Evolutionary conservation across 495 filamentous ascomycete genomes (phyloP).

Genomic region (Delitschia confertaspora): DNA sequence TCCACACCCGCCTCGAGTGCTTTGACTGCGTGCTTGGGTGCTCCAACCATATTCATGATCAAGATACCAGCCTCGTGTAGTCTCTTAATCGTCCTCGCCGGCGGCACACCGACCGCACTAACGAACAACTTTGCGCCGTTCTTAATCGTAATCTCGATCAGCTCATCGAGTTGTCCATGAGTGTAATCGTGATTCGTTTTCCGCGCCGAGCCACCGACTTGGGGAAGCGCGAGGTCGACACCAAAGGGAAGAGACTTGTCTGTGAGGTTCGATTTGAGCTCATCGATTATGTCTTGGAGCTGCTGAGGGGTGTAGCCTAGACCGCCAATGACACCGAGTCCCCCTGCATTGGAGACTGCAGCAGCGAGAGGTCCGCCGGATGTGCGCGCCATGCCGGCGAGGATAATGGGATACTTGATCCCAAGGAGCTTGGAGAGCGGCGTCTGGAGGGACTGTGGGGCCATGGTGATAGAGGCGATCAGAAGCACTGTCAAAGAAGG

Average conservation of each 20-base stretch:
- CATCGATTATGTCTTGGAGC: conserved; percentile 68
- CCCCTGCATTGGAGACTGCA: conserved; percentile 80
- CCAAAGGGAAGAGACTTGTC: conserved; percentile 66
- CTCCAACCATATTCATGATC: conserved; percentile 94
- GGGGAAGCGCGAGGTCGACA: conserved; percentile 78
- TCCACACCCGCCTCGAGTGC: conserved; percentile 73
- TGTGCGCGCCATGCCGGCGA: conserved; percentile 82
- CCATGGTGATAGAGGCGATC: conserved; percentile 14
- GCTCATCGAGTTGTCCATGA: conserved; percentile 67
- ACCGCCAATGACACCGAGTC: conserved; percentile 76
- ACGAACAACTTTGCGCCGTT: conserved; percentile 76
- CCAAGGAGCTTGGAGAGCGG: conserved; percentile 64
- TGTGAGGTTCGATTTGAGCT: conserved; percentile 62
- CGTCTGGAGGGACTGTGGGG: conserved; percentile 49
- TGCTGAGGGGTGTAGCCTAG: conserved; percentile 76
- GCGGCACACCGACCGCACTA: conserved; percentile 73
- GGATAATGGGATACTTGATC: conserved; percentile 73
- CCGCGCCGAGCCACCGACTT: conserved; percentile 67
- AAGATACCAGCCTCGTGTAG: conserved; percentile 68
- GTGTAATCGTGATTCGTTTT: conserved; percentile 93
- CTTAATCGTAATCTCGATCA: conserved; percentile 69
- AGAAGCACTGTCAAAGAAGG: too few species aligned
- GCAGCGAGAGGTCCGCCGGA: conserved; percentile 70
- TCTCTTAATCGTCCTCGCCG: conserved; percentile 54
- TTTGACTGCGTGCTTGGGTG: conserved; percentile 78